Conservation (phyloP, 2,329 filamentous ascomycete genomes). For the Aureobasidium uvarum region DNA sequence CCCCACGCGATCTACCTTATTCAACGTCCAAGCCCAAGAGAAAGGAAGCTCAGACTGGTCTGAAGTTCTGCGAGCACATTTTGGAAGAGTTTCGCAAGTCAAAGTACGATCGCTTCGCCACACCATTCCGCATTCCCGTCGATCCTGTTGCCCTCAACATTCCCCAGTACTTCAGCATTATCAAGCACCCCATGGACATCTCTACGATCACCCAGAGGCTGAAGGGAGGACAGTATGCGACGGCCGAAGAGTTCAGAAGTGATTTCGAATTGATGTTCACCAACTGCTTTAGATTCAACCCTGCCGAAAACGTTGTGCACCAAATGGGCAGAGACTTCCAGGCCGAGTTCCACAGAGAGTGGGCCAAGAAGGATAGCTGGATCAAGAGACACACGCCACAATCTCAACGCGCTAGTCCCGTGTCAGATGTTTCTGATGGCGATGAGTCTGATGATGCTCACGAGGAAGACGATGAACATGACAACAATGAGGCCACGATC, state of each 20-base stretch:
- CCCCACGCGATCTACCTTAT: slow-evolving; percentile 88
- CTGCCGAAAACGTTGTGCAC: slow-evolving; percentile 71
- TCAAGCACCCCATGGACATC: slow-evolving; percentile 97
- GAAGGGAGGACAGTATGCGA: slow-evolving; percentile 73
- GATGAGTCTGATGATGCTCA: slow-evolving; percentile 62
- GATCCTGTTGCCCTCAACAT: slow-evolving; percentile 94
- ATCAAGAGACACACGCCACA: slow-evolving; percentile 70
- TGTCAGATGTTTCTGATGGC: slow-evolving; percentile 66
- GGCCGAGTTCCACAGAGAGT: slow-evolving; percentile 70
- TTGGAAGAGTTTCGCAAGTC: slow-evolving; percentile 72
- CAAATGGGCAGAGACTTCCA: slow-evolving; percentile 69
- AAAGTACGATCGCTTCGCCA: slow-evolving; percentile 66
- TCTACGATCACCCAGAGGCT: slow-evolving; percentile 77
- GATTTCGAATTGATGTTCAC: slow-evolving; percentile 80
- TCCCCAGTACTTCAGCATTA: slow-evolving; percentile 85
- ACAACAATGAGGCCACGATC: slow-evolving; percentile 52
- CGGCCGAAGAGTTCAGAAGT: slow-evolving; percentile 78
- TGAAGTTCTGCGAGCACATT: slow-evolving; percentile 85
- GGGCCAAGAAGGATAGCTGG: slow-evolving; percentile 78
- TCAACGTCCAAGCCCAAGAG: slow-evolving; percentile 78
- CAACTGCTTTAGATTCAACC: slow-evolving; percentile 93
- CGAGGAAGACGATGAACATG: slow-evolving; percentile 49
- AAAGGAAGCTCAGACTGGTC: slow-evolving; percentile 83
- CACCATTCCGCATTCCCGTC: slow-evolving; percentile 77
- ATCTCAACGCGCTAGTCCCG: slow-evolving; percentile 64